Evolutionary conservation across 805 yeast genomes (phyloP).

Genomic region (Clavispora vitiphila): DNA sequence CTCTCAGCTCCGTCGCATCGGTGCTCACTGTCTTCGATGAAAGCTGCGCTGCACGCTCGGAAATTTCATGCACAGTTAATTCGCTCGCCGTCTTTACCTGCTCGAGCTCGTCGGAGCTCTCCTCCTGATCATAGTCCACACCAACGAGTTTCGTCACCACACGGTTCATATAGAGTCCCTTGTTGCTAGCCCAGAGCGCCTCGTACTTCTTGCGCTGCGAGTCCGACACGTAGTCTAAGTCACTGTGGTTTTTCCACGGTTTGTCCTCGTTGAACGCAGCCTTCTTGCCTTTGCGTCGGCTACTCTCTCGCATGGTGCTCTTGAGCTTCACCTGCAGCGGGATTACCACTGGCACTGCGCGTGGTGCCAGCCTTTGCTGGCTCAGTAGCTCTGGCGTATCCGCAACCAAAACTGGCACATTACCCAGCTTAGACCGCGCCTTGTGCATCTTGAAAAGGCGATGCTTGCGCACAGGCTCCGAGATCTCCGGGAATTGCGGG

Average conservation of each 20-base stretch:
- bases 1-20: slow-evolving; percentile 16
- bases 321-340: slow-evolving; percentile 35
- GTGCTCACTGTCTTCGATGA: slow-evolving; percentile 23
- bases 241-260: slow-evolving; percentile 89
- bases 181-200: slow-evolving; percentile 90
- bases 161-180: slow-evolving; percentile 52
- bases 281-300: slow-evolving; percentile 34
- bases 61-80: slow-evolving; percentile 12
- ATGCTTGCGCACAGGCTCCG: slow-evolving; percentile 9
- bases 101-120: neutral
- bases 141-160: slow-evolving; percentile 32
- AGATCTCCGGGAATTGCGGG: slow-evolving; percentile 32
- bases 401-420: neutral
- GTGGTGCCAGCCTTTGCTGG: neutral
- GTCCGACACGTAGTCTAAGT: slow-evolving; percentile 46
- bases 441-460: slow-evolving; percentile 6
- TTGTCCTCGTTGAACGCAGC: slow-evolving; percentile 72
- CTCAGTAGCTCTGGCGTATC: neutral
- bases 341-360: neutral
- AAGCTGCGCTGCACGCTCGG: slow-evolving; percentile 15
- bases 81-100: slow-evolving; percentile 11
- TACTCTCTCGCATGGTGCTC: slow-evolving; percentile 47
- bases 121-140: slow-evolving; percentile 22
- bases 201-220: slow-evolving; percentile 85
- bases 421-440: neutral